phyloP scores from a whole-genome alignment of 257 asterid genomes.

The Paulownia fortunei region DNA sequence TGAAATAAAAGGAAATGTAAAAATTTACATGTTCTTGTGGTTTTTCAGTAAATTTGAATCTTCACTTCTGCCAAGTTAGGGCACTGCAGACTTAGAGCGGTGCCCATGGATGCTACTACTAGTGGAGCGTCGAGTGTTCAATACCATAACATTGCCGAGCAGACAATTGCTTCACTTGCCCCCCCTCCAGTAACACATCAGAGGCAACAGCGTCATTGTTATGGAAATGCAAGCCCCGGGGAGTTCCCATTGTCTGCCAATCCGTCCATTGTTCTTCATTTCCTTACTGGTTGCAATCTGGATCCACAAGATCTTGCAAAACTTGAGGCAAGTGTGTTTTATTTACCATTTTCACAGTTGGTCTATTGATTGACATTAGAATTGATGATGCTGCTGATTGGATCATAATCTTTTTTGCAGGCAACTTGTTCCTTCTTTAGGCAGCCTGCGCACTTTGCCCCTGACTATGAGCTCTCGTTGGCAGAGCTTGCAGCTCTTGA shows the following conservation, averaged over 20 bases:
- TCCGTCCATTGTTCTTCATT: constrained; percentile 93
- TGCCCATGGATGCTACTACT: constrained; percentile 96
- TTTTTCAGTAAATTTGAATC: constrained; percentile 40
- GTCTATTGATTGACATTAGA: constrained; percentile 37
- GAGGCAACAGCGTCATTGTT: constrained; percentile 79
- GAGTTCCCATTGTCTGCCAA: constrained; percentile 96
- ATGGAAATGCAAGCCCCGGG: constrained; percentile 81
- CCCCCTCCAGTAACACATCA: constrained; percentile 57
- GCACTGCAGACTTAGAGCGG: constrained; percentile 72
- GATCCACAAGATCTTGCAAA: constrained; percentile 94
- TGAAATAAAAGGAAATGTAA: constrained; percentile 23
- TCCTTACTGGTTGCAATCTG: constrained; percentile 83
- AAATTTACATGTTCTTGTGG: constrained; percentile 18
- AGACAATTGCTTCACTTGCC: constrained; percentile 58
- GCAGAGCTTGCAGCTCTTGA: constrained; percentile 99
- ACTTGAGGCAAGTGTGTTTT: constrained; percentile 85
- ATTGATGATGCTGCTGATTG: constrained; percentile 82
- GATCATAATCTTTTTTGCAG: constrained; percentile 56
- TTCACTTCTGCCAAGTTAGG: constrained; percentile 43
- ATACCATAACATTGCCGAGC: constrained; percentile 71
- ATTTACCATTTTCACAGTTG: neutral
- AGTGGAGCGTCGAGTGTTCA: constrained; percentile 81
- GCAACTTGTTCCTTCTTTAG: constrained; percentile 92
- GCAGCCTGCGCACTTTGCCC: constrained; percentile 87
- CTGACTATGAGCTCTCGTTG: constrained; percentile 81